Percentiles rank a stretch among this genome's conserved stretches.
phyloP scores from a whole-genome alignment of 768 basidiomycete species.

The Mycena amicta region DNA sequence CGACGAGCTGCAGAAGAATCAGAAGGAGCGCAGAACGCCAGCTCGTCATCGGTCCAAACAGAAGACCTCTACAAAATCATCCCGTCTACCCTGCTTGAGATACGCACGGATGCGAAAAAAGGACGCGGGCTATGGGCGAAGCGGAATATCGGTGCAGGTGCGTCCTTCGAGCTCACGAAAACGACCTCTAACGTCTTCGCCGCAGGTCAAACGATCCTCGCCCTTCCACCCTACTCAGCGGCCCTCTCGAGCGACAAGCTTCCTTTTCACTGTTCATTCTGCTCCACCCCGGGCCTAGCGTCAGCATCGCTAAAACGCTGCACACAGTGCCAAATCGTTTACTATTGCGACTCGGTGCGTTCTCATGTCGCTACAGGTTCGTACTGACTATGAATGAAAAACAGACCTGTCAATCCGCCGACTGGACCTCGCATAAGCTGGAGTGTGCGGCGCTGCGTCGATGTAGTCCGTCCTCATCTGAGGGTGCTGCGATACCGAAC shows the following conservation, averaged over 20 bases:
- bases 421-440: slow-evolving; percentile 74
- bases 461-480: slow-evolving; percentile 43
- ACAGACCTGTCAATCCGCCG: slow-evolving; percentile 69
- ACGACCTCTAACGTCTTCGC: neutral
- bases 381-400: neutral
- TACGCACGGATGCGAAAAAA: neutral
- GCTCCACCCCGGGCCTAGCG: slow-evolving; percentile 45
- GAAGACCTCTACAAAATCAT: neutral
- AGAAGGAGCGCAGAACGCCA: slow-evolving; percentile 15
- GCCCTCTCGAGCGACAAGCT: slow-evolving; percentile 69
- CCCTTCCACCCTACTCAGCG: slow-evolving; percentile 58
- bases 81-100: neutral
- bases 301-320: slow-evolving; percentile 62
- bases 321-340: slow-evolving; percentile 64
- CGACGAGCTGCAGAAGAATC: slow-evolving; percentile 9
- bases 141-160: neutral
- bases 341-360: slow-evolving; percentile 78
- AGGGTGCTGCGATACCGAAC: slow-evolving; percentile 55
- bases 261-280: slow-evolving; percentile 68
- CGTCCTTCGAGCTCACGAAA: neutral
- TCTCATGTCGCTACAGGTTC: slow-evolving; percentile 4
- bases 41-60: neutral
- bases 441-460: slow-evolving; percentile 73
- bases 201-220: slow-evolving; percentile 63
- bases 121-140: neutral